phyloP scores from a whole-genome alignment of 2,329 filamentous ascomycete genomes.

The Elsinoe arachidis region DNA sequence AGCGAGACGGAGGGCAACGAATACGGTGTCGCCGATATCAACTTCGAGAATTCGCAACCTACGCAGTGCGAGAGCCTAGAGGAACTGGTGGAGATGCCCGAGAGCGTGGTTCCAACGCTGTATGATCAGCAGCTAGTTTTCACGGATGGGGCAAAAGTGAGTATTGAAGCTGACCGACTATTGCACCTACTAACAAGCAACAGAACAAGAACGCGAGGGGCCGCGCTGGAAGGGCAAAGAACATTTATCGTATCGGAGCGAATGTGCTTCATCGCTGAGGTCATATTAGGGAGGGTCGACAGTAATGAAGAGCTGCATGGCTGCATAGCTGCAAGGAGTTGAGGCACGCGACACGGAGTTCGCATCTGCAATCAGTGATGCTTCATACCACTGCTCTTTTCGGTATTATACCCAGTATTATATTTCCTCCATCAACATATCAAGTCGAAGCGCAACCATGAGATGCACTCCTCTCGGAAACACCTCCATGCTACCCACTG shows the following conservation, averaged over 20 bases:
- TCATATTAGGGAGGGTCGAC: background rate
- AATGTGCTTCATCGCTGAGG: background rate
- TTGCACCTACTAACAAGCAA: background rate
- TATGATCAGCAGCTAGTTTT: conserved; percentile 20
- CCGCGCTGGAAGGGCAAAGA: background rate
- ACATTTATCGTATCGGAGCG: conserved; percentile 9
- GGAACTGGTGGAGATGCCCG: conserved; percentile 20
- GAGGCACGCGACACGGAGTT: background rate
- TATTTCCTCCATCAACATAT: background rate
- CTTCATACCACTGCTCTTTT: background rate
- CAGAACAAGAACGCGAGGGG: background rate
- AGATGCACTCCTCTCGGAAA: no score
- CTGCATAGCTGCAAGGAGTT: background rate
- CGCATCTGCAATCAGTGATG: background rate
- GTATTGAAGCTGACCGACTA: background rate
- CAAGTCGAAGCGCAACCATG: no score
- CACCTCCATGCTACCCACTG: no score
- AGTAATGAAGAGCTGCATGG: no score
- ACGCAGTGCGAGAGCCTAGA: conserved; percentile 16
- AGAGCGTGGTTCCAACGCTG: conserved; percentile 18
- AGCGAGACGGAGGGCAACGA: conserved; percentile 7
- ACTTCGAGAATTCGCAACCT: conserved; percentile 18
- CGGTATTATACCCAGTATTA: background rate
- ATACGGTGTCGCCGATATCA: conserved; percentile 15
- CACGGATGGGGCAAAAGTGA: conserved; percentile 15